Evolutionary conservation across 2,329 filamentous ascomycete genomes (phyloP), one percentile per base, ranked within the genome.

Genomic region (Hypomyces perniciosus): DNA sequence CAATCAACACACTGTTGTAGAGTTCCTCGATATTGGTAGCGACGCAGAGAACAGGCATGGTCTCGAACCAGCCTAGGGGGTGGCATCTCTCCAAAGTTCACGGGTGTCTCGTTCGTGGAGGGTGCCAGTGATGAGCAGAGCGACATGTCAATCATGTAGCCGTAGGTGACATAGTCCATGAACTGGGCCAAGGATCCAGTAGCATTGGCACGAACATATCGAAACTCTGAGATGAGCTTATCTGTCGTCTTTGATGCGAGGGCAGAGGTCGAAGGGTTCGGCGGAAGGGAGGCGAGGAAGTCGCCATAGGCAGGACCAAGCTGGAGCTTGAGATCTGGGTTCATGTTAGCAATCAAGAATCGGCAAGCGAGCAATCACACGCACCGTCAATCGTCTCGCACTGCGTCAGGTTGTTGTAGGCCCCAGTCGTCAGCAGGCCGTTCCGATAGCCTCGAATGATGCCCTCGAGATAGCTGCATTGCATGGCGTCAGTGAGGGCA

Each of bases 61-160:
- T 96, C 77, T 99, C 93, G 68, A 99, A 99, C 90, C 91, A 97
- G 60, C 93, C 93, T 6, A 99, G 80, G 6, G 93, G 93, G 63
- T 99, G 95, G 71, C 95, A 99, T 70, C 93, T 80, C 66, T 97
- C 93, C 48, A 99, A 76, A 99, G 81, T 73, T 99, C 93, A 54
- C 91, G 85, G 4, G 93, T 99, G 69, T 99, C 93, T 67, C 93
- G 84, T 74, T 99, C 95, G 72, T 99, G 93, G 30, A 99, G 81
- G 9, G 93, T 99, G 56, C 93, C 93, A 26, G 93, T 99, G 70
- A 99, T 99, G 64, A 99, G 83, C 38, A 99, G 85, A 37, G 95
- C 93, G 48, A 99, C 90, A 64, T 99, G 74, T 99, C 93, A 71
- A 99, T 99, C 93, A 99, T 99, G 78, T 99, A 99, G 56, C 91